Conservation (phyloP, 2,329 filamentous ascomycete species). For the Lecanicillium sp. region DNA sequence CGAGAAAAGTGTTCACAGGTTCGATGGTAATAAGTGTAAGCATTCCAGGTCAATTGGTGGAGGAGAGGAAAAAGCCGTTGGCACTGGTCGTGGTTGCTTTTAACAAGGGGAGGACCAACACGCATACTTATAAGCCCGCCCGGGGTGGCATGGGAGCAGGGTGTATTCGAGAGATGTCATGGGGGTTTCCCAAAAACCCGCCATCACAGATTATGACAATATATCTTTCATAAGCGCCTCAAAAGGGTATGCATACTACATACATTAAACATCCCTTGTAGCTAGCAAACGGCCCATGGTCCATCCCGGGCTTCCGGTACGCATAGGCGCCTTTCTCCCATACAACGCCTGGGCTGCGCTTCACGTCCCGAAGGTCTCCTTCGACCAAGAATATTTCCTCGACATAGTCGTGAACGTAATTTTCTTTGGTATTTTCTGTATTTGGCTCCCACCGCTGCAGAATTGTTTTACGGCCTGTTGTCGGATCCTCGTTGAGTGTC, state of each 20-base stretch:
- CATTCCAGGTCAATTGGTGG: too few relatives aligned
- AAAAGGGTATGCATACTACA: conserved; percentile 17
- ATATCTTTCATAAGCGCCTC: too few relatives aligned
- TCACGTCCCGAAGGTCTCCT: conserved; percentile 24
- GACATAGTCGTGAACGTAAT: conserved; percentile 26
- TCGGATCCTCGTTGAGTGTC: conserved; percentile 22
- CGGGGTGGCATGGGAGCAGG: too few relatives aligned
- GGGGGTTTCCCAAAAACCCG: too few relatives aligned
- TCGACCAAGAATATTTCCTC: conserved; percentile 29
- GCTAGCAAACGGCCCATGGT: conserved; percentile 28
- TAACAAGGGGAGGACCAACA: too few relatives aligned
- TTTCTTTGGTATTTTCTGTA: conserved; percentile 15
- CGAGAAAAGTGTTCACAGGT: too few relatives aligned
- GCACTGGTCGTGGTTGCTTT: too few relatives aligned
- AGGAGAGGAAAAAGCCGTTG: too few relatives aligned
- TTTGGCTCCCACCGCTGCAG: conserved; percentile 28
- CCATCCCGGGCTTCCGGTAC: conserved; percentile 29
- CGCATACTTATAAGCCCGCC: too few relatives aligned
- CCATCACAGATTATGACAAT: too few relatives aligned
- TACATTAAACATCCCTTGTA: conserved; percentile 27
- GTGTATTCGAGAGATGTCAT: too few relatives aligned
- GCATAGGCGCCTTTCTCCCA: conserved; percentile 29
- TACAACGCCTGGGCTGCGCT: conserved; percentile 14
- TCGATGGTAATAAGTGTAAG: too few relatives aligned
- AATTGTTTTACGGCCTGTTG: conserved; percentile 19